A percentile compares a stretch with the other conserved stretches of the same genome.
These are phyloP conservation scores for Mrakia blollopis DNA, from an alignment of 768 basidiomycete species.

Conservation along the genomic window DNA sequence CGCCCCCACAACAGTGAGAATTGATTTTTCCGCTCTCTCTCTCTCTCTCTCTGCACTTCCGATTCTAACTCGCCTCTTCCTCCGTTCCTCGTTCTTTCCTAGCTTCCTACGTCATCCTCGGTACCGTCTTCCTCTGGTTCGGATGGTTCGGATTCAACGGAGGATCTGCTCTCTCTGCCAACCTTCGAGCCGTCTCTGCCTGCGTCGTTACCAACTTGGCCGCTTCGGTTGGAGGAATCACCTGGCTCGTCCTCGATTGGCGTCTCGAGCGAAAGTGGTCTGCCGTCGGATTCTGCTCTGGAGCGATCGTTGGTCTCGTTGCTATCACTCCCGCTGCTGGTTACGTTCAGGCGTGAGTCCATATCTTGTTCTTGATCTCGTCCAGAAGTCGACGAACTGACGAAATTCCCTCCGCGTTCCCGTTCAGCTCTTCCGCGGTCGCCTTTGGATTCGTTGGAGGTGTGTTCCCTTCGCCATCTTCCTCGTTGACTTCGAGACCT, in stretches of 20 bases:
- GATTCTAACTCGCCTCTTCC: no score
- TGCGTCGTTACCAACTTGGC: constrained; percentile 70
- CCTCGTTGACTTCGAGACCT: no score
- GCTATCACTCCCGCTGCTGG: constrained; percentile 85
- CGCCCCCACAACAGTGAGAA: constrained; percentile 66
- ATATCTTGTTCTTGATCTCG: no score
- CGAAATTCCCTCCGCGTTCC: no score
- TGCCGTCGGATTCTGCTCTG: constrained; percentile 88
- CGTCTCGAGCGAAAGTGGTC: constrained; percentile 74
- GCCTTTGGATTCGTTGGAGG: constrained; percentile 63
- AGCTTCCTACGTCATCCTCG: constrained; percentile 68
- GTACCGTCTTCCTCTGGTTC: constrained; percentile 82
- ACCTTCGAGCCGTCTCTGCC: constrained; percentile 76
- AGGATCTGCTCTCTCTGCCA: constrained; percentile 82
- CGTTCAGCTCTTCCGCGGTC: constrained; percentile 58
- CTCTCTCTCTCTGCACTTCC: no score
- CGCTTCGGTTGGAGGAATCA: constrained; percentile 67
- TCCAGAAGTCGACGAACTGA: no score
- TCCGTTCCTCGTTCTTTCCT: no score
- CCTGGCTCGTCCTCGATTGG: constrained; percentile 71
- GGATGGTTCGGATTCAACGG: constrained; percentile 70
- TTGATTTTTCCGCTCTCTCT: no score
- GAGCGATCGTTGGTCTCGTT: constrained; percentile 81
- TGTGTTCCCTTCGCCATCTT: no score
- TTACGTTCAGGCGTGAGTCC: constrained; percentile 57